A percentile compares a stretch with the other conserved stretches of the same genome.
Conservation (phyloP, 1,284 basidiomycete species). For the Cryptococcus sp. region DNA sequence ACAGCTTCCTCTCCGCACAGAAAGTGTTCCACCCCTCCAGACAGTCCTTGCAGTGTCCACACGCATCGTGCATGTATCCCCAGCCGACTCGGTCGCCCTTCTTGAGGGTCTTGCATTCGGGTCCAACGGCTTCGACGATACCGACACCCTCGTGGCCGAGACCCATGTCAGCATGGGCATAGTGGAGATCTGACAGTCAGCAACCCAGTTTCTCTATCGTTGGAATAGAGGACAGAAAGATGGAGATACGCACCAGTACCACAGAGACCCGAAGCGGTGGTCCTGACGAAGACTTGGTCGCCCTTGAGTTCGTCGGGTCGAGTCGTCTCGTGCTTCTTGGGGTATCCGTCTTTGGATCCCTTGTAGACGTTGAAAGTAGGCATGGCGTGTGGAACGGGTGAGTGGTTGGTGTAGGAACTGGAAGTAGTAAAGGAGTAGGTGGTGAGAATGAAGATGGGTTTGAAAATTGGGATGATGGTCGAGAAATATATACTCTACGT, state of each 20-base stretch:
- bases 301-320: constrained; percentile 10
- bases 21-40: constrained; percentile 10
- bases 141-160: constrained; percentile 16
- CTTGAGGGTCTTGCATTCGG: constrained; percentile 10
- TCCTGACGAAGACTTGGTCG: constrained; percentile 9
- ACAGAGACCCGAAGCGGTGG: constrained; percentile 15
- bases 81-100: constrained; percentile 15
- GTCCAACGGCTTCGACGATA: constrained; percentile 8
- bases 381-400: too few relatives aligned
- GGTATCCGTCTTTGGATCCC: constrained; percentile 11
- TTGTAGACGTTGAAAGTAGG: constrained; percentile 17
- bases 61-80: constrained; percentile 14
- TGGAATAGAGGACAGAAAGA: neutral
- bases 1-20: constrained; percentile 7
- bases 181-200: constrained; percentile 4
- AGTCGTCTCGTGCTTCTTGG: constrained; percentile 6
- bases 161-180: constrained; percentile 11
- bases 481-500: too few relatives aligned
- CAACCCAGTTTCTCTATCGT: neutral
- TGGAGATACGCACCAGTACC: constrained; percentile 8
- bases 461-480: too few relatives aligned
- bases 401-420: too few relatives aligned
- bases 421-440: too few relatives aligned
- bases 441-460: too few relatives aligned
- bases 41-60: constrained; percentile 12